Evolutionary conservation across 352 stramenopile species (phyloP), one percentile per base, ranked within the genome.

Genomic region (Pythium sukuiense): DNA sequence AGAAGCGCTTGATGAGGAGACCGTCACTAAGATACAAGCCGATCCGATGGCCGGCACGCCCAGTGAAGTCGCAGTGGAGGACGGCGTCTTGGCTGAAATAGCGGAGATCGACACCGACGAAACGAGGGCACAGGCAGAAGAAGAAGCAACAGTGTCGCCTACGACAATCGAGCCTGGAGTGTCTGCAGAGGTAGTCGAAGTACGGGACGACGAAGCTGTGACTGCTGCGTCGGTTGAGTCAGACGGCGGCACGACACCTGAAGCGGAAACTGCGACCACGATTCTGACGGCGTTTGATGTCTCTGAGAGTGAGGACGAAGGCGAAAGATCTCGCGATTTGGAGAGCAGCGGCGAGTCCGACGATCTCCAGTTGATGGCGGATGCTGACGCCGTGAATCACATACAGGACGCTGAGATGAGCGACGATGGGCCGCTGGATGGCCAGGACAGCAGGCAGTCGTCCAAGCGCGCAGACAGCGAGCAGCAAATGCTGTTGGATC

Each of bases 321-420:
- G 20, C n/a, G 18, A 52, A 3, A 29, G 45, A 2, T 52, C n/a
- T 30, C 16, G 18, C 6, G 18, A 30, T 30, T 14, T 35, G 26
- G 35, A 53, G 1, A 61, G 11, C 43, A 66, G 53, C 27, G 61
- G 37, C 24, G 61, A 46, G 2, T 67, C 61, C 2, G 67, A 70
- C 16, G 58, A 70, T 53, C 53, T 70, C 9, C 59, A 70, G 67
- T 49, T 70, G 14, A 43, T 64, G 16, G 61, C 45, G 2, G 45
- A 74, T 11, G 62, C 67, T 13, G 46, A 54, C 8, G 62, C 41
- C 9, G 67, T 74, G 27, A 59, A 57, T 3, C 24, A 55, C 2
- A 57, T 70, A n/a, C 35, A 54, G 14, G 27, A 59, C 5, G 26
- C 41, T 12, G 12, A 57, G 18, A 11, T 55, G 0, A 4, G 5